Evolutionary conservation across 2,329 filamentous ascomycete genomes (phyloP).

Genomic region (Raffaelea arxii): DNA sequence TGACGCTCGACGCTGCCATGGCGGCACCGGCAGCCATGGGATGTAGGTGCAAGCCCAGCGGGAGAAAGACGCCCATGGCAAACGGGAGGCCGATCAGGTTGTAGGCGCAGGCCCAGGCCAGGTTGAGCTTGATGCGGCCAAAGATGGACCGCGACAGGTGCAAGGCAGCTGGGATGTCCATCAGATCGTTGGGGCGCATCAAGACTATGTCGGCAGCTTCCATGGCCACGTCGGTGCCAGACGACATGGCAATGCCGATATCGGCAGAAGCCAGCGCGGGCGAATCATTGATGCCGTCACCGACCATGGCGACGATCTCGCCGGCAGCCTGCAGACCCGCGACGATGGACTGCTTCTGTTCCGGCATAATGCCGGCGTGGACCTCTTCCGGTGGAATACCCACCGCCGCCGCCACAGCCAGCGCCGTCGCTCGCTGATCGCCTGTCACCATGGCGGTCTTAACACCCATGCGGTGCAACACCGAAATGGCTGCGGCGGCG

Average conservation of each 20-base stretch:
- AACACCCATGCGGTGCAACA: conserved; percentile 76
- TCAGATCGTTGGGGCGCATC: conserved; percentile 84
- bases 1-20: conserved; percentile 86
- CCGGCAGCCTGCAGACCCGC: conserved; percentile 64
- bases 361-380: conserved; percentile 78
- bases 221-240: conserved; percentile 93
- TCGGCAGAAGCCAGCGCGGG: conserved; percentile 83
- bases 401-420: conserved; percentile 72
- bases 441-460: conserved; percentile 88
- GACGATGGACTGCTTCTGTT: conserved; percentile 84
- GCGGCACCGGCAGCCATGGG: conserved; percentile 91
- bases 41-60: conserved; percentile 77
- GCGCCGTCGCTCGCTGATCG: conserved; percentile 75
- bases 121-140: conserved; percentile 83
- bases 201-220: conserved; percentile 94
- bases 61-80: conserved; percentile 92
- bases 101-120: conserved; percentile 88
- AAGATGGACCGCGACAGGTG: conserved; percentile 80
- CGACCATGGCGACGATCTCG: conserved; percentile 87
- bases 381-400: conserved; percentile 71
- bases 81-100: conserved; percentile 87
- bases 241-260: conserved; percentile 85
- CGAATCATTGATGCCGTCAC: conserved; percentile 97
- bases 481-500: conserved; percentile 69
- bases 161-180: conserved; percentile 84